These are phyloP conservation scores for Meyerozyma carpophila DNA, from an alignment of 1,139 yeast species.

Conservation along the genomic window DNA sequence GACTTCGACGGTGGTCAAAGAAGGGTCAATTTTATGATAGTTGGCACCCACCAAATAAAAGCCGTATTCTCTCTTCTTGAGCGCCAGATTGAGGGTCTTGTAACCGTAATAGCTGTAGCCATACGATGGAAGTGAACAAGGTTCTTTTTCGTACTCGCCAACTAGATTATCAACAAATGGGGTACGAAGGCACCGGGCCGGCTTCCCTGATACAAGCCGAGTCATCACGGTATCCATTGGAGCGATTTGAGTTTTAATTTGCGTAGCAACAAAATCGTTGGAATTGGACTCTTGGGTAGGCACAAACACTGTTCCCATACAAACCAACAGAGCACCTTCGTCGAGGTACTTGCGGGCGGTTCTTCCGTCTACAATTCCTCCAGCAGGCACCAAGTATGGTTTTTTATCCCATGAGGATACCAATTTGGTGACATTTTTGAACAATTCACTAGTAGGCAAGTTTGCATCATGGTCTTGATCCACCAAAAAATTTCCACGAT, in stretches of 20 bases:
- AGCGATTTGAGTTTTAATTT: conserved; percentile 2
- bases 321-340: conserved; percentile 42
- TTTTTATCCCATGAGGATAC: conserved; percentile 6
- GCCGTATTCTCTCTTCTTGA: conserved; percentile 16
- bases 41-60: conserved; percentile 33
- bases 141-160: conserved; percentile 3
- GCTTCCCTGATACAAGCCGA: conserved; percentile 31
- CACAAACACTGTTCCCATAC: conserved; percentile 42
- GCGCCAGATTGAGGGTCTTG: conserved; percentile 16
- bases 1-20: not conserved
- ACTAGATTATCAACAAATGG: conserved; percentile 19
- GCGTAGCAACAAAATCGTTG: conserved; percentile 13
- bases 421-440: conserved; percentile 15
- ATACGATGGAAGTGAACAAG: conserved; percentile 26
- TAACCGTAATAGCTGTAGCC: conserved; percentile 32
- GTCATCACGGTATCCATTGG: conserved; percentile 26
- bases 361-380: conserved; percentile 34
- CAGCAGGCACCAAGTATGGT: conserved; percentile 39
- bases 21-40: conserved; percentile 14
- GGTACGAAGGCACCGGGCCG: conserved; percentile 32
- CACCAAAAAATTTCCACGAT: conserved; percentile 39
- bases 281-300: conserved; percentile 27
- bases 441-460: conserved; percentile 29
- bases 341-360: conserved; percentile 21
- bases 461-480: conserved; percentile 24